A percentile compares a stretch with the other conserved stretches of the same genome.
Evolutionary conservation across 192 early-diverging fungal genomes (phyloP).

Genomic region (Coemansia sp.): DNA sequence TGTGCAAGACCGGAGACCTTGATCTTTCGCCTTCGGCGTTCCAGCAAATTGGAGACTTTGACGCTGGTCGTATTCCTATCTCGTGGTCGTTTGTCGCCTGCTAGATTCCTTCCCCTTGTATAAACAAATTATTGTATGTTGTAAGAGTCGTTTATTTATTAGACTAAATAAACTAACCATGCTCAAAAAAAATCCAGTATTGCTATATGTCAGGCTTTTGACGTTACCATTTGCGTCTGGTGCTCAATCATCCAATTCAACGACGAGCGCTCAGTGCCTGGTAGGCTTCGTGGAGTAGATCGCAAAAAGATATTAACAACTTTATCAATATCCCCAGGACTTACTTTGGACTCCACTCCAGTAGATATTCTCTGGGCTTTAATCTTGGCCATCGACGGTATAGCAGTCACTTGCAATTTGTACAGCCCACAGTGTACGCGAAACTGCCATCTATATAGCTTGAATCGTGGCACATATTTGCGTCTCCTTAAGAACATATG

Average conservation of each 20-base stretch:
- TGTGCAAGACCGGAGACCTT: conserved; percentile 56
- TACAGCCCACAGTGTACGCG: conserved; percentile 8
- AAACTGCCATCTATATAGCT: conserved; percentile 25
- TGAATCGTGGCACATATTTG: conserved; percentile 29
- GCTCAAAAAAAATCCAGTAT: not conserved
- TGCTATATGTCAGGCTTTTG: not conserved
- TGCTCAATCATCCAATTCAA: conserved; percentile 17
- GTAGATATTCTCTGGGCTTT: conserved; percentile 15
- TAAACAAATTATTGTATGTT: not conserved
- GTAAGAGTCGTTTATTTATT: not conserved
- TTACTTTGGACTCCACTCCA: not conserved
- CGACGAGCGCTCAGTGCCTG: not conserved
- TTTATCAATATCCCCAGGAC: conserved; percentile 2
- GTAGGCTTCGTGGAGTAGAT: conserved; percentile 3
- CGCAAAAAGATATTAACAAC: conserved; percentile 27
- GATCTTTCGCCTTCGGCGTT: conserved; percentile 62
- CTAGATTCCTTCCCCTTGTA: conserved; percentile 9
- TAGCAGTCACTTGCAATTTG: conserved; percentile 15
- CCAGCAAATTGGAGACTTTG: conserved; percentile 58
- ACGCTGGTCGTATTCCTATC: conserved; percentile 58
- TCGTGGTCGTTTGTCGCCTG: conserved; percentile 58
- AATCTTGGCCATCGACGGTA: conserved; percentile 22
- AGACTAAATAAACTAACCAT: no score
- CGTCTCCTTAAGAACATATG: conserved; percentile 44
- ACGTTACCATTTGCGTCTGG: conserved; percentile 19